Evolutionary conservation across 768 basidiomycete species (phyloP).

Genomic region (Galerina marginata): DNA sequence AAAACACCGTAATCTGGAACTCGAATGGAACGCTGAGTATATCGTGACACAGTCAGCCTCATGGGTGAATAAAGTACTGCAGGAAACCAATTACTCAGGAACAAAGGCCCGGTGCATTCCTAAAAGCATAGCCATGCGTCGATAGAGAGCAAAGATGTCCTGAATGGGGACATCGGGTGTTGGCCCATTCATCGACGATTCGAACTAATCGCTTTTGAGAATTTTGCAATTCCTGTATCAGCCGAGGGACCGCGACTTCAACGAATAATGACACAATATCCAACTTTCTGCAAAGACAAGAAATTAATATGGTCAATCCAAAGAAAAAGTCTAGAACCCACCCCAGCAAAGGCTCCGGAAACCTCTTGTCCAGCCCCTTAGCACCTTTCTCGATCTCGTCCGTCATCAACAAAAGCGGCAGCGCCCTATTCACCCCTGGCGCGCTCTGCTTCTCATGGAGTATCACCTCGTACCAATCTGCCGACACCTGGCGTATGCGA

Average conservation of each 20-base stretch:
- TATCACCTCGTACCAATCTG: conserved; percentile 65
- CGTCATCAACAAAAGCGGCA: conserved; percentile 83
- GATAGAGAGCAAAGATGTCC: conserved; percentile 88
- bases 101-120: conserved; percentile 87
- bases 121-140: conserved; percentile 73
- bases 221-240: conserved; percentile 67
- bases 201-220: conserved; percentile 77
- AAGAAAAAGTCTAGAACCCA: conserved; percentile 39
- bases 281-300: conserved; percentile 50
- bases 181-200: conserved; percentile 85
- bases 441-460: conserved; percentile 66
- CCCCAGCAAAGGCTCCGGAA: conserved; percentile 84
- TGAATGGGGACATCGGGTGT: conserved; percentile 89
- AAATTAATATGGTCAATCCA: neutral
- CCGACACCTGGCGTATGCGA: conserved; percentile 62
- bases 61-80: neutral
- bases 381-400: conserved; percentile 88
- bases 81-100: conserved; percentile 60
- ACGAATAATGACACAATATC: conserved; percentile 79
- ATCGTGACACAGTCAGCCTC: neutral
- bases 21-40: conserved; percentile 53
- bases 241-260: conserved; percentile 69
- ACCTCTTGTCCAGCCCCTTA: conserved; percentile 85
- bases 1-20: conserved; percentile 79
- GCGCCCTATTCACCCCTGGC: conserved; percentile 81